Conservation (phyloP, 2,329 filamentous ascomycete species). For the Colletotrichum lindemuthianum region DNA sequence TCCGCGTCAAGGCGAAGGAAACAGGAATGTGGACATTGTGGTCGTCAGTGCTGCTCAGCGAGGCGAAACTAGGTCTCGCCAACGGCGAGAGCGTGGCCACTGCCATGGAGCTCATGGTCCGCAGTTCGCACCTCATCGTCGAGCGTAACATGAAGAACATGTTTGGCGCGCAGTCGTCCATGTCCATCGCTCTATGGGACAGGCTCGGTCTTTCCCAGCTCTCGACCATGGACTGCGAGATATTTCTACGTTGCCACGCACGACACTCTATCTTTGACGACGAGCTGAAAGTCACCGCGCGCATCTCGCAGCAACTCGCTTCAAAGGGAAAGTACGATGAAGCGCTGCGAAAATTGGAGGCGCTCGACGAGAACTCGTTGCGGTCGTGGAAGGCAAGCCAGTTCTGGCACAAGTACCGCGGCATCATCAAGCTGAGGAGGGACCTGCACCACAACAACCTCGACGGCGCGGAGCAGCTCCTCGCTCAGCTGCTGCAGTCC, state of each 20-base stretch:
- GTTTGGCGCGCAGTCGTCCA: slow-evolving; percentile 77
- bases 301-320: slow-evolving; percentile 67
- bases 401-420: slow-evolving; percentile 74
- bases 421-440: slow-evolving; percentile 71
- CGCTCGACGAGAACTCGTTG: slow-evolving; percentile 67
- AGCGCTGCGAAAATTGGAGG: slow-evolving; percentile 59
- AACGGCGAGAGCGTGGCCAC: slow-evolving; percentile 72
- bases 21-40: slow-evolving; percentile 86
- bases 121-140: slow-evolving; percentile 84
- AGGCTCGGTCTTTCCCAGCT: slow-evolving; percentile 72
- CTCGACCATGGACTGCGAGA: slow-evolving; percentile 71
- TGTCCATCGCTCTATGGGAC: slow-evolving; percentile 79
- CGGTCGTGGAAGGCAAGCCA: slow-evolving; percentile 83
- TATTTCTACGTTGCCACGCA: slow-evolving; percentile 79
- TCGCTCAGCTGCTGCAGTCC: slow-evolving; percentile 64
- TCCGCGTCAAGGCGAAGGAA: slow-evolving; percentile 88
- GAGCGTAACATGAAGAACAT: slow-evolving; percentile 78
- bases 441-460: slow-evolving; percentile 68
- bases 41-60: slow-evolving; percentile 84
- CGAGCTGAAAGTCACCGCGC: slow-evolving; percentile 77
- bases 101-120: slow-evolving; percentile 81
- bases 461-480: slow-evolving; percentile 59
- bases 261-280: slow-evolving; percentile 74
- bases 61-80: slow-evolving; percentile 82
- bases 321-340: slow-evolving; percentile 77